A percentile compares a stretch with the other conserved stretches of the same genome.
Conservation (phyloP, 345 rosid species). For the Salix purpurea region DNA sequence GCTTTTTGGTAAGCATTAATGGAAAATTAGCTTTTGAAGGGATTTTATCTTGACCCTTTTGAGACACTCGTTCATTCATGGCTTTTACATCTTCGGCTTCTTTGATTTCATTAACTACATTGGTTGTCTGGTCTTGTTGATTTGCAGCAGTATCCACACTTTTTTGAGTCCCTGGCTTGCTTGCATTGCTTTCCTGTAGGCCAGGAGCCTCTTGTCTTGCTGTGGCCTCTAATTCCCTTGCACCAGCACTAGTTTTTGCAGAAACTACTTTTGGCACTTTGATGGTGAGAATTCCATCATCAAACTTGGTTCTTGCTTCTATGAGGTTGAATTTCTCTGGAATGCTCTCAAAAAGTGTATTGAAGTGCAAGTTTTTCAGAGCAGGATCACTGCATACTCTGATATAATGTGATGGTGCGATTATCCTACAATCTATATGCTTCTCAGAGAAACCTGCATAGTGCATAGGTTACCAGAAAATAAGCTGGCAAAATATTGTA, state of each 20-base stretch:
- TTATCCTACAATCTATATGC: background rate
- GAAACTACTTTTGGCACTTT: background rate
- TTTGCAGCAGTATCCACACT: background rate
- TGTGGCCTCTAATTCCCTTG: background rate
- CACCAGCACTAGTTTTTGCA: background rate
- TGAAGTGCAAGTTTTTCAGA: background rate
- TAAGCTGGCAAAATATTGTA: background rate
- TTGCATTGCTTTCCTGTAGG: background rate
- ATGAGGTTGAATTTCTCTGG: background rate
- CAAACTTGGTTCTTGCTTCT: background rate
- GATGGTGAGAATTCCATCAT: background rate
- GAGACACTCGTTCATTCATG: background rate
- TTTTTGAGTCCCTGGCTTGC: background rate
- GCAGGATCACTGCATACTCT: background rate
- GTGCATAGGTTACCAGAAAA: background rate
- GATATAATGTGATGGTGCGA: background rate
- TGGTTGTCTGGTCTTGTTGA: background rate
- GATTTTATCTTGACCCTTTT: background rate
- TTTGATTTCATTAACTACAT: background rate
- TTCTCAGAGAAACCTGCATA: background rate
- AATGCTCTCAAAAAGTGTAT: background rate
- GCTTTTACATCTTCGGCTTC: background rate
- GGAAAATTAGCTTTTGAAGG: background rate
- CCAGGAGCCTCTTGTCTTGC: background rate
- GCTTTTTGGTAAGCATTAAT: background rate